These are phyloP conservation scores for Ophiostoma pallidulum DNA, from an alignment of 2,329 filamentous ascomycete genomes.

Conservation along the genomic window DNA sequence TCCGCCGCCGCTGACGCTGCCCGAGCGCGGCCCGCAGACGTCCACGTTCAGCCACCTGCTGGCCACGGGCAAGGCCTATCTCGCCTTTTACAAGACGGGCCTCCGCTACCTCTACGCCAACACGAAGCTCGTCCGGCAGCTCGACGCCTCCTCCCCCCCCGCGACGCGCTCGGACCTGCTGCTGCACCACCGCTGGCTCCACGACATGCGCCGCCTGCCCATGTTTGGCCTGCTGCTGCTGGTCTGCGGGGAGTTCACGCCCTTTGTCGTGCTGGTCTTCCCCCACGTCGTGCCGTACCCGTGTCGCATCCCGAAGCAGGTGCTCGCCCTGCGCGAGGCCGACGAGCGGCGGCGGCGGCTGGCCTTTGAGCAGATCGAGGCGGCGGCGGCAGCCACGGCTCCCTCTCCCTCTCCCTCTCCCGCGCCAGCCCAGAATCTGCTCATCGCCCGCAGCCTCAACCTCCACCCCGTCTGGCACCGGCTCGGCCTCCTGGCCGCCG, in stretches of 20 bases:
- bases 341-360: constrained; percentile 42
- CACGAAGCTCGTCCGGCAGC: constrained; percentile 13
- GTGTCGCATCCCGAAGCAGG: constrained; percentile 73
- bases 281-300: constrained; percentile 65
- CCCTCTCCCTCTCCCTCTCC: too few relatives aligned
- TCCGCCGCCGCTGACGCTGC: constrained; percentile 58
- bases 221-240: constrained; percentile 67
- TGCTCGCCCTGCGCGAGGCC: constrained; percentile 44
- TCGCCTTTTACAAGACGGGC: constrained; percentile 80
- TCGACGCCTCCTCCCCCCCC: constrained; percentile 19
- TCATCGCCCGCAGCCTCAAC: constrained; percentile 34
- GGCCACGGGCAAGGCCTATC: constrained; percentile 62
- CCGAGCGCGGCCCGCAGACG: constrained; percentile 39
- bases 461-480: constrained; percentile 41
- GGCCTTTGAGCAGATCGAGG: constrained; percentile 30
- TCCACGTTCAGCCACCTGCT: constrained; percentile 45
- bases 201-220: constrained; percentile 70
- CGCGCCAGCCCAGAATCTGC: constrained; percentile 21
- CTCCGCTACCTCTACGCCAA: constrained; percentile 67
- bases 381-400: not conserved
- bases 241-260: constrained; percentile 78
- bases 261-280: constrained; percentile 64
- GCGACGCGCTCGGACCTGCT: constrained; percentile 59
- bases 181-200: constrained; percentile 54
- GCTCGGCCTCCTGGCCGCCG: constrained; percentile 27